phyloP scores from a whole-genome alignment of 257 asterid species.

The Fraxinus cuspidata region DNA sequence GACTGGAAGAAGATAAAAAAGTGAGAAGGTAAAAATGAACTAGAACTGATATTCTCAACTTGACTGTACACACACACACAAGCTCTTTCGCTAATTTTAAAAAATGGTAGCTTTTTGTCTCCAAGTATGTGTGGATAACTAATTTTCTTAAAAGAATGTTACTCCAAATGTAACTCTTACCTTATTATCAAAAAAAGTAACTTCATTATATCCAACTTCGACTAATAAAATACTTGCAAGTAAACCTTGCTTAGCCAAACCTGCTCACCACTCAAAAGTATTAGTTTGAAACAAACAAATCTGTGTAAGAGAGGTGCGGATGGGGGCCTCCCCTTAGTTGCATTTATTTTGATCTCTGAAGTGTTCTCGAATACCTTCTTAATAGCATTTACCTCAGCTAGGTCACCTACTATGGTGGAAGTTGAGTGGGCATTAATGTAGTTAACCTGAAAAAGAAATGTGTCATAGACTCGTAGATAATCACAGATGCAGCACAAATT shows the following conservation, averaged over 20 bases:
- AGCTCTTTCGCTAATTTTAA: no score
- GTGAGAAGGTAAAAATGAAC: neutral
- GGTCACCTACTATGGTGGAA: slow-evolving; percentile 85
- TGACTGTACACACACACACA: neutral
- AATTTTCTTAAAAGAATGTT: no score
- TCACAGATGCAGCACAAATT: neutral
- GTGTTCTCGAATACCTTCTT: slow-evolving; percentile 89
- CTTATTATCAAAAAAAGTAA: no score
- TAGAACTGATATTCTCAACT: neutral
- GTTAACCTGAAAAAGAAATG: slow-evolving; percentile 63
- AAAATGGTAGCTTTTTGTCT: no score
- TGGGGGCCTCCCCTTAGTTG: slow-evolving; percentile 64
- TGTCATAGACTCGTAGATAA: neutral
- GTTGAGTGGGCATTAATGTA: slow-evolving; percentile 95
- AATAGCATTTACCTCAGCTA: slow-evolving; percentile 87
- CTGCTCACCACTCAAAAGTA: neutral
- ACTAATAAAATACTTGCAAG: no score
- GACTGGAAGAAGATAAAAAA: no score
- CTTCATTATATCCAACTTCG: no score
- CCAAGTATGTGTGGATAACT: no score
- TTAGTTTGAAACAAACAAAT: neutral
- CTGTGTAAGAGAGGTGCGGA: neutral
- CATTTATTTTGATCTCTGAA: slow-evolving; percentile 73
- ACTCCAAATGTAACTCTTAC: no score
- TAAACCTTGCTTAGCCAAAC: neutral